Percentiles rank a stretch among this genome's conserved stretches.
Evolutionary conservation across 1,139 yeast genomes (phyloP).

Genomic region (Kluyveromyces sp.): DNA sequence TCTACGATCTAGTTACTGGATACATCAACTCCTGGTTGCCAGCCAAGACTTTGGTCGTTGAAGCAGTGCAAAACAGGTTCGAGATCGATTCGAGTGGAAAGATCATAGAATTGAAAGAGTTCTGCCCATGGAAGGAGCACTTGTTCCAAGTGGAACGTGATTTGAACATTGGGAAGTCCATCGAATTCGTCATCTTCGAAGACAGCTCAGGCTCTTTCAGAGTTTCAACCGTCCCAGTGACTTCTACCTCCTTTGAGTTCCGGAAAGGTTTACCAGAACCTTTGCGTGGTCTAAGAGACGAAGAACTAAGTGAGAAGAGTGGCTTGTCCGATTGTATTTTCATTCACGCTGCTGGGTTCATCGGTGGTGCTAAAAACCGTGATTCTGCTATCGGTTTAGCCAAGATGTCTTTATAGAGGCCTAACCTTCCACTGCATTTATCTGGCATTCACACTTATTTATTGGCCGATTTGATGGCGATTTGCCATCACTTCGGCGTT

Average conservation of each 20-base stretch:
- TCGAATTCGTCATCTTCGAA: slow-evolving; percentile 71
- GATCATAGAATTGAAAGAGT: slow-evolving; percentile 61
- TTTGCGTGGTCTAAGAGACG: slow-evolving; percentile 94
- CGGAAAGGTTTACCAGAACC: slow-evolving; percentile 82
- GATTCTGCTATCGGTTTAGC: slow-evolving; percentile 80
- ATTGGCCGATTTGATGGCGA: no score
- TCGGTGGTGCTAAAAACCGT: slow-evolving; percentile 82
- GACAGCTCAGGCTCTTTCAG: slow-evolving; percentile 77
- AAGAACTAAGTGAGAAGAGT: slow-evolving; percentile 58
- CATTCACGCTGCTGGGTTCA: slow-evolving; percentile 94
- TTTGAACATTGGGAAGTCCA: slow-evolving; percentile 44
- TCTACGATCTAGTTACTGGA: slow-evolving; percentile 57
- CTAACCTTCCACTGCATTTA: background rate
- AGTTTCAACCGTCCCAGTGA: slow-evolving; percentile 79
- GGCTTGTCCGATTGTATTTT: slow-evolving; percentile 85
- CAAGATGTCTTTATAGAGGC: slow-evolving; percentile 3
- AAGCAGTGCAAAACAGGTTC: slow-evolving; percentile 54
- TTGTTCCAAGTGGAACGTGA: slow-evolving; percentile 68
- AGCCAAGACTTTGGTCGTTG: slow-evolving; percentile 68
- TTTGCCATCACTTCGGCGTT: no score
- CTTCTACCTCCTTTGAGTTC: slow-evolving; percentile 70
- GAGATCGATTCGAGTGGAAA: slow-evolving; percentile 58
- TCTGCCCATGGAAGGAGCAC: slow-evolving; percentile 95
- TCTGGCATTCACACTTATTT: no score
- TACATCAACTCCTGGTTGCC: slow-evolving; percentile 89